Evolutionary conservation across 169 alveolate genomes (phyloP).

Genomic region (Theileria luwenshuni): DNA sequence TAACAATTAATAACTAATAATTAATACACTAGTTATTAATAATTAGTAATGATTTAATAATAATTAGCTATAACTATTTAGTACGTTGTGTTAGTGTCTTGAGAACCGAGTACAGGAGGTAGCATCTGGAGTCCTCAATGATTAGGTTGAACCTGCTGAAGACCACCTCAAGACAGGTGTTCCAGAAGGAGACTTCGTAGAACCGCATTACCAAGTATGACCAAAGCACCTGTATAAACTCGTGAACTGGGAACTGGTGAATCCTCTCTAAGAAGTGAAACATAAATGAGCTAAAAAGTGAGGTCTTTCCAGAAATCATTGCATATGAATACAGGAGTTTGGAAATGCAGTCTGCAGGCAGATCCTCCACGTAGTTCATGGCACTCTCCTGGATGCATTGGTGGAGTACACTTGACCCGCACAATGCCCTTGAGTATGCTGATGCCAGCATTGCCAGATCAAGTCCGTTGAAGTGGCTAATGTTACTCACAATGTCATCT

Average conservation of each 20-base stretch:
- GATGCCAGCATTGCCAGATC: constrained; percentile 63
- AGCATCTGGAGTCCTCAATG: constrained; percentile 38
- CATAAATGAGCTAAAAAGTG: constrained; percentile 37
- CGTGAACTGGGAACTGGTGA: constrained; percentile 62
- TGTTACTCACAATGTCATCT: constrained; percentile 37
- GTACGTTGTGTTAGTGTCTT: constrained; percentile 33
- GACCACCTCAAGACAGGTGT: constrained; percentile 29
- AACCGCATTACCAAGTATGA: constrained; percentile 44
- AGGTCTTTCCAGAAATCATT: constrained; percentile 35
- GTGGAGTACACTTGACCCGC: constrained; percentile 55
- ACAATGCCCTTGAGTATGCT: constrained; percentile 31
- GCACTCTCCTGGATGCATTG: constrained; percentile 60
- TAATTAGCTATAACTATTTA: neutral
- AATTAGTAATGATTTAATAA: too few species aligned
- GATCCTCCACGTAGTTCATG: constrained; percentile 36
- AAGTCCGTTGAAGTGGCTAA: constrained; percentile 58
- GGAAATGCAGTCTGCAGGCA: constrained; percentile 70
- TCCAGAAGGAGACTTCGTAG: constrained; percentile 53
- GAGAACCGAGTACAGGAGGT: constrained; percentile 52
- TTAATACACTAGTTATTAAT: too few species aligned
- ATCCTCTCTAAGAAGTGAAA: constrained; percentile 41
- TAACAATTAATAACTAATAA: too few species aligned
- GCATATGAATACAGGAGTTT: constrained; percentile 59
- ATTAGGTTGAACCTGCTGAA: constrained; percentile 22
- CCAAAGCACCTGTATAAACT: constrained; percentile 57